These are phyloP conservation scores for Sporodiniella umbellata DNA, from an alignment of 371 early-diverging fungal genomes.

Conservation along the genomic window DNA sequence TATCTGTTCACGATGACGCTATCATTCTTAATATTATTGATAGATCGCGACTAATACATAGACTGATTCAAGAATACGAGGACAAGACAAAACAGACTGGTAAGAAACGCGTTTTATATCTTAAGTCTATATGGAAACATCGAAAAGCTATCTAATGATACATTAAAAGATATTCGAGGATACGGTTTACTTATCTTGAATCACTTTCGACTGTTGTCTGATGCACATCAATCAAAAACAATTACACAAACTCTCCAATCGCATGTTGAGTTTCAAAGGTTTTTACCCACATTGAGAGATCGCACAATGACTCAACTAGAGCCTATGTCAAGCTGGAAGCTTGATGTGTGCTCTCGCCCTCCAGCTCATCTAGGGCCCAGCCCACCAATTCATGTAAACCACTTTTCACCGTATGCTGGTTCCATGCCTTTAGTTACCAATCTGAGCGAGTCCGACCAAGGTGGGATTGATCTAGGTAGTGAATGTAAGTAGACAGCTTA, in stretches of 20 bases:
- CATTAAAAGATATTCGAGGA: slow-evolving; percentile 33
- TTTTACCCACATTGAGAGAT: slow-evolving; percentile 39
- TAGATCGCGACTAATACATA: slow-evolving; percentile 27
- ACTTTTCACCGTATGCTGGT: slow-evolving; percentile 34
- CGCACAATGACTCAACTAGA: slow-evolving; percentile 34
- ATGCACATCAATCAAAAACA: slow-evolving; percentile 20
- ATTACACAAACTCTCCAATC: slow-evolving; percentile 19
- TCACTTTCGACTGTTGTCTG: slow-evolving; percentile 32
- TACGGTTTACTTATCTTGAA: slow-evolving; percentile 39
- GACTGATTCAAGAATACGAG: slow-evolving; percentile 35
- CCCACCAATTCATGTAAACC: slow-evolving; percentile 34
- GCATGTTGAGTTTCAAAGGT: slow-evolving; percentile 25
- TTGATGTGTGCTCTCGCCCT: slow-evolving; percentile 36
- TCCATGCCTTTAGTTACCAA: slow-evolving; percentile 34
- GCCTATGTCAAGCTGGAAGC: slow-evolving; percentile 31
- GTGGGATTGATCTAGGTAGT: slow-evolving; percentile 39
- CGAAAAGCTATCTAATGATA: no score
- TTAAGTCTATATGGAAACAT: no score
- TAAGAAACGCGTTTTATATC: no score
- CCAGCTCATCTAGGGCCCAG: slow-evolving; percentile 42
- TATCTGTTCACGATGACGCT: slow-evolving; percentile 28
- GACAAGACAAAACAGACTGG: slow-evolving; percentile 23
- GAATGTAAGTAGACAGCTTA: slow-evolving; percentile 20
- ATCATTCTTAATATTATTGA: slow-evolving; percentile 19
- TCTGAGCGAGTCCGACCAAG: slow-evolving; percentile 17